phyloP scores from a whole-genome alignment of 1,284 basidiomycete genomes.

The Sanghuangporus baumii region DNA sequence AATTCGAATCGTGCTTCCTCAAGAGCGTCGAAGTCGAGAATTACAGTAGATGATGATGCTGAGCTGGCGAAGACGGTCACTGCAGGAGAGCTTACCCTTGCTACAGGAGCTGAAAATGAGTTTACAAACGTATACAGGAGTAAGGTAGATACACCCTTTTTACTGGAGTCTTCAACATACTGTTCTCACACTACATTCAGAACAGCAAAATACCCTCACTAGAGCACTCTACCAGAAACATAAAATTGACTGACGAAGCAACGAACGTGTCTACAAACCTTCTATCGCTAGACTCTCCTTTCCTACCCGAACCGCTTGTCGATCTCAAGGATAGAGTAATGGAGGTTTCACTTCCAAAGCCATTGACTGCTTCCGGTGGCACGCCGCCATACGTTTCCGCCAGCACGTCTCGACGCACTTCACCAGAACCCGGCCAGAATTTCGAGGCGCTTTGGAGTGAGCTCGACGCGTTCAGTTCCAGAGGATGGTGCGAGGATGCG shows the following conservation, averaged over 20 bases:
- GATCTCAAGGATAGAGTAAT: neutral
- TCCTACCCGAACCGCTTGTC: constrained; percentile 41
- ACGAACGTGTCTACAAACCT: constrained; percentile 43
- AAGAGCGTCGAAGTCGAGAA: constrained; percentile 19
- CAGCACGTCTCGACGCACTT: constrained; percentile 6
- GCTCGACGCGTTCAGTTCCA: constrained; percentile 27
- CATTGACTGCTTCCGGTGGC: neutral
- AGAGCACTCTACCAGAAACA: neutral
- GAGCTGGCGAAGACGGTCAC: constrained; percentile 41
- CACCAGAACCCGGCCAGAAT: constrained; percentile 8
- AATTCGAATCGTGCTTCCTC: constrained; percentile 25
- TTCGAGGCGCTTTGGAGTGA: constrained; percentile 11
- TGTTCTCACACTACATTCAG: neutral
- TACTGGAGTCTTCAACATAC: neutral
- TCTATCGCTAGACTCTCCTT: constrained; percentile 65
- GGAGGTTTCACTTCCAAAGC: neutral
- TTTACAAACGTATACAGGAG: neutral
- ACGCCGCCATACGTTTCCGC: constrained; percentile 5
- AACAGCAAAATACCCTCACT: neutral
- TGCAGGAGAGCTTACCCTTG: constrained; percentile 53
- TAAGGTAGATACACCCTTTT: neutral
- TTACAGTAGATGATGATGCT: constrained; percentile 18
- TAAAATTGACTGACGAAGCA: neutral
- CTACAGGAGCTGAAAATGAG: constrained; percentile 30
- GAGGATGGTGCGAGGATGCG: constrained; percentile 62